Evolutionary conservation across 257 asterid genomes (phyloP), one percentile per base, ranked within the genome.

Genomic region (Misopates orontium): DNA sequence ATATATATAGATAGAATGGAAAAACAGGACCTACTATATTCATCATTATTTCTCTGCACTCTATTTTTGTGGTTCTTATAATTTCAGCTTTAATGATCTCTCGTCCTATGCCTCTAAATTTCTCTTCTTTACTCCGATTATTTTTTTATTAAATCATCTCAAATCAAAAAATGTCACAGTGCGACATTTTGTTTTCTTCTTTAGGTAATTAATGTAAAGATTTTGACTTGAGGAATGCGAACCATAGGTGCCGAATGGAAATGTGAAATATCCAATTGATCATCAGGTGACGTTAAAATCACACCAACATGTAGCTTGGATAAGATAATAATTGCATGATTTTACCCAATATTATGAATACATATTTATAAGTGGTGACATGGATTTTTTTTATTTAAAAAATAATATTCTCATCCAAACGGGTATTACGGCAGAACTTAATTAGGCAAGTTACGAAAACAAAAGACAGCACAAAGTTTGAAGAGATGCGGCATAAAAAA

Each of bases 1-100:
- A 73, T 65, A 4, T 28, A n/a, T n/a, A n/a, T n/a, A n/a, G n/a
- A n/a, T n/a, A n/a, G n/a, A 5, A 51, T 65, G 49, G 49, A 13
- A 16, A 5, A 19, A 17, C 31, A 39, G 67, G 60, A 9, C 56
- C 56, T 4, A 11, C 0, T 1, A 24, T 18, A 39, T 1, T 5
- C 31, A 49, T 60, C 4, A 45, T 40, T 17, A 31, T 51, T 51
- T 32, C 22, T 8, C 12, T 19, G 52, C 36, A 55, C 44, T 2
- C 3, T 25, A 18, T 21, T 28, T n/a, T 67, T 60, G 61, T 51
- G 58, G 59, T n/a, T 52, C 17, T 15, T 17, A 10, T 45, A 45
- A 44, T 42, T 16, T 55, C 10, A 18, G 66, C 1, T 45, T 7
- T 25, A 16, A 21, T 23, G 41, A 20, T 51, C n/a, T 52, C 25